Base-by-base conservation (phyloP, 768 basidiomycete genomes). In the Suillus spraguei region DNA sequence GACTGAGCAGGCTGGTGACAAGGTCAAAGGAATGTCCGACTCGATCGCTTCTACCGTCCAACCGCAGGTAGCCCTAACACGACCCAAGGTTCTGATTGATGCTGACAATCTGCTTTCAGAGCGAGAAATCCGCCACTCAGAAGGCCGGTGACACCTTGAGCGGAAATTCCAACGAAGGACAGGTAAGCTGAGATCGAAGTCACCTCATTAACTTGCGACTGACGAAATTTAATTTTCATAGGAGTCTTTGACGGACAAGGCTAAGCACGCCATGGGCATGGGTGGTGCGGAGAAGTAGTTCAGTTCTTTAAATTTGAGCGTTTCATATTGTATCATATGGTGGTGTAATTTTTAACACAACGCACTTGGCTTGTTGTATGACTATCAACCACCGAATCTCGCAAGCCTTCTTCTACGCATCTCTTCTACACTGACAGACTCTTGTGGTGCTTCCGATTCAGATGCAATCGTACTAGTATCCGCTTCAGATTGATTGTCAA, bases 351-450 rank as follows among this genome's bases (percentile, higher is more conserved):
- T 42, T 8, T 32, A 36, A 46, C 58, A 60, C 35, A 20, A 32
- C 20, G 16, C 14, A 39, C n/a, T 60, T 35, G n/a, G 35, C 17
- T 22, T 3, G 24, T 56, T 38, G 36, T 36, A 24, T 41, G 28
- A 32, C 17, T 10, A 16, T 76, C 68, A 85, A 38, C 78, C 77
- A 20, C 85, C 89, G 73, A 93, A 93, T 65, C 82, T 82, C 7
- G 86, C 89, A 61, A 89, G 72, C 55, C 90, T 77, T 70, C 84
- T 82, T 70, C 80, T 79, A 47, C 91, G 82, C 64, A 93, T 83
- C 69, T 90, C 89, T 60, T 92, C 91, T 39, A 90, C 67, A 65
- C 78, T 84, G 10, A 83, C 79, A 53, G 78, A 70, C 62, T 80
- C 80, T 47, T 70, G 68, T 47, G 69, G 62, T 32, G 52, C 63